A percentile compares a stretch with the other conserved stretches of the same genome.
Evolutionary conservation across 179 eudicot genomes (phyloP).

Genomic region (Camellia oleifera): DNA sequence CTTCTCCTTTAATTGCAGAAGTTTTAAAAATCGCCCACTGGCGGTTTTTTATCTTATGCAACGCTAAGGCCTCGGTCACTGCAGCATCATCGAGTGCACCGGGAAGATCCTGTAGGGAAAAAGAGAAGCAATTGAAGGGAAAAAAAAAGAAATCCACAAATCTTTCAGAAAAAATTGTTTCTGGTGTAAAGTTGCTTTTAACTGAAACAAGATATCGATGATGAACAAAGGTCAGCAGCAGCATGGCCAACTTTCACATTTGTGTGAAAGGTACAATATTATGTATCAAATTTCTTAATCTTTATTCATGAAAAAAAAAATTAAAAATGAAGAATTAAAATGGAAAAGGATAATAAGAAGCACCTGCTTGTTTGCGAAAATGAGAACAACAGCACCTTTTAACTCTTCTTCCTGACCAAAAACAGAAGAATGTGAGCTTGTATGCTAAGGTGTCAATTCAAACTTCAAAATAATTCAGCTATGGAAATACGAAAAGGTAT

Average conservation of each 20-base stretch:
- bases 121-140: not conserved
- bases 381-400: conserved; percentile 91
- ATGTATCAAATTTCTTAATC: not conserved
- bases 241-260: not conserved
- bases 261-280: not conserved
- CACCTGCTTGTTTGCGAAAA: conserved; percentile 98
- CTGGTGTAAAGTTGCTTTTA: not conserved
- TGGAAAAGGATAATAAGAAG: conserved; percentile 5
- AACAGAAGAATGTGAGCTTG: not conserved
- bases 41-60: conserved; percentile 95
- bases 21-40: conserved; percentile 98
- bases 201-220: not conserved
- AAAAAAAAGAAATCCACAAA: not conserved
- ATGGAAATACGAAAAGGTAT: not conserved
- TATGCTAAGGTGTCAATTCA: not conserved
- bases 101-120: conserved; percentile 77
- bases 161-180: not conserved
- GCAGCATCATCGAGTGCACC: conserved; percentile 98
- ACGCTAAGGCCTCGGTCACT: conserved; percentile 85
- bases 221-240: not conserved
- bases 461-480: not conserved
- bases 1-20: conserved; percentile 97
- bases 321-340: not conserved
- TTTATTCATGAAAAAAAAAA: not conserved
- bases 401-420: conserved; percentile 91